Evolutionary conservation across 2,329 filamentous ascomycete species (phyloP).

Genomic region (Colletotrichum limetticola): DNA sequence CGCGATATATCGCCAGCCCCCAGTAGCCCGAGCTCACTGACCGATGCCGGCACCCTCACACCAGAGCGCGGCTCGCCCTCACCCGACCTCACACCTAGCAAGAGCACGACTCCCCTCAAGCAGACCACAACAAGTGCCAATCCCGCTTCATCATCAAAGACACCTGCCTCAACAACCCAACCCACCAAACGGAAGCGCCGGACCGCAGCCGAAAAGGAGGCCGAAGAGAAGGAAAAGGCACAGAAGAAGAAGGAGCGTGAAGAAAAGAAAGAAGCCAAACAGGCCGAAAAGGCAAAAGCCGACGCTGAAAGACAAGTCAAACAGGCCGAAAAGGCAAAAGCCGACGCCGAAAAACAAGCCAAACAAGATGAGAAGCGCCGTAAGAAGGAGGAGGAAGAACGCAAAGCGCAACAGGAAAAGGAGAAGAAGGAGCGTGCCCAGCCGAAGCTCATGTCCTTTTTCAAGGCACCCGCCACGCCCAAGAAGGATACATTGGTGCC

Average conservation of each 20-base stretch:
- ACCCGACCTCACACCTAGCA: constrained; percentile 37
- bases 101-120: constrained; percentile 2
- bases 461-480: constrained; percentile 48
- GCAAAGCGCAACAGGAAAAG: constrained; percentile 52
- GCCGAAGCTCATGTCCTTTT: constrained; percentile 56
- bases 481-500: constrained; percentile 46
- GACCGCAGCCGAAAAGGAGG: constrained; percentile 53
- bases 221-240: constrained; percentile 44
- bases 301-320: constrained; percentile 48
- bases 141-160: constrained; percentile 11
- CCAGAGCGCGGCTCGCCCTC: constrained; percentile 50
- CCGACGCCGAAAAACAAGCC: constrained; percentile 47
- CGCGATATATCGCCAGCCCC: constrained; percentile 30
- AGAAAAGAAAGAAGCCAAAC: constrained; percentile 45
- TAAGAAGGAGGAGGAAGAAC: constrained; percentile 61
- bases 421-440: constrained; percentile 62
- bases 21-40: constrained; percentile 42
- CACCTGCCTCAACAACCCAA: constrained; percentile 35
- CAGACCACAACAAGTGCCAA: not conserved
- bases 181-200: constrained; percentile 56
- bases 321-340: constrained; percentile 46
- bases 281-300: constrained; percentile 46
- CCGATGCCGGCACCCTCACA: constrained; percentile 55
- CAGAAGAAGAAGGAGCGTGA: constrained; percentile 40
- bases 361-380: constrained; percentile 56